Conservation (phyloP, 108 stramenopile species). For the Pseudonitzschia delicatissima region DNA sequence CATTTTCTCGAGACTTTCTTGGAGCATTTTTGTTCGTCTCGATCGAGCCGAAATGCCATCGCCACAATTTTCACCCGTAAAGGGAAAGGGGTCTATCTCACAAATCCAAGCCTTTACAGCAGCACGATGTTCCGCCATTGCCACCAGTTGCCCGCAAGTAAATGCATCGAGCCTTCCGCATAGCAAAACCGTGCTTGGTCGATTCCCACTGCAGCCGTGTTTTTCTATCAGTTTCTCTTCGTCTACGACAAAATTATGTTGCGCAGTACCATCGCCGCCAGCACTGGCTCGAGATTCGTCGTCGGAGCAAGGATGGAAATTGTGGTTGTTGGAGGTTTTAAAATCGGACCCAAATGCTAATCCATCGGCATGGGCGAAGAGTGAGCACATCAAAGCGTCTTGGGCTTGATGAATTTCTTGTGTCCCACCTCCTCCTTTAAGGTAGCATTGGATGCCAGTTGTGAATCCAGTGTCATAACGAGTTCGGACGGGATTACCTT, state of each 20-base stretch:
- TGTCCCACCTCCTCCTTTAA: slow-evolving; percentile 7
- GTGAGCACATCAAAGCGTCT: slow-evolving; percentile 63
- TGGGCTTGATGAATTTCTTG: slow-evolving; percentile 35
- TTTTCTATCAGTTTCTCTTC: neutral
- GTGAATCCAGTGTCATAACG: slow-evolving; percentile 47
- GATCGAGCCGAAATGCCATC: slow-evolving; percentile 19
- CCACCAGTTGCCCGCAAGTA: slow-evolving; percentile 79
- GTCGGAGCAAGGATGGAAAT: neutral
- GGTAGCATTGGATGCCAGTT: slow-evolving; percentile 28
- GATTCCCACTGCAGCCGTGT: slow-evolving; percentile 48
- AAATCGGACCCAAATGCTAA: slow-evolving; percentile 57
- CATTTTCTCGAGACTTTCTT: slow-evolving; percentile 48
- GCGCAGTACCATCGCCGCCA: neutral
- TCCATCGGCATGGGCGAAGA: slow-evolving; percentile 80
- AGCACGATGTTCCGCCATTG: slow-evolving; percentile 80
- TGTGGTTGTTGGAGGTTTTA: slow-evolving; percentile 13
- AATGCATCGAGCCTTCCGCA: slow-evolving; percentile 76
- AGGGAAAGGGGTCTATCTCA: slow-evolving; percentile 67
- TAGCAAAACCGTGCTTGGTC: slow-evolving; percentile 65
- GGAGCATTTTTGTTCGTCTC: slow-evolving; percentile 39
- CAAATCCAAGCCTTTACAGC: slow-evolving; percentile 71
- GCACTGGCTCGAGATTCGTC: neutral
- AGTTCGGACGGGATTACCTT: slow-evolving; percentile 42
- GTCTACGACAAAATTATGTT: neutral
- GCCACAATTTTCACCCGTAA: neutral